Conservation (phyloP, 257 asterid species). For the Nicotiana knightiana region DNA sequence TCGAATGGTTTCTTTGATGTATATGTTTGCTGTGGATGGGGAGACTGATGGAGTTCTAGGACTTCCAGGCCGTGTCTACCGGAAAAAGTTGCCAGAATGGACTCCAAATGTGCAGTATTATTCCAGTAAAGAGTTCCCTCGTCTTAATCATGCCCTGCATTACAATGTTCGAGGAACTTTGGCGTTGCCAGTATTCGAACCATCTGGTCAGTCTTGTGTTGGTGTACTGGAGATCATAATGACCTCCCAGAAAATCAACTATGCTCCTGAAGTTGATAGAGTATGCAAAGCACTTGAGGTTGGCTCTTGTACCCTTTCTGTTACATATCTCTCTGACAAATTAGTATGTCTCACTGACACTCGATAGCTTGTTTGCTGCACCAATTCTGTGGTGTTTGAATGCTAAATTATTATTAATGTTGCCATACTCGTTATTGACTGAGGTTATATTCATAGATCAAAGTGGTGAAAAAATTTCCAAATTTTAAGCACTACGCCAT, state of each 20-base stretch:
- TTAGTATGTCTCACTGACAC: not conserved
- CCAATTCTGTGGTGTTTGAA: not conserved
- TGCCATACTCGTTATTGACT: not conserved
- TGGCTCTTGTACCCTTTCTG: slow-evolving; percentile 25
- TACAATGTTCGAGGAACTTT: slow-evolving; percentile 80
- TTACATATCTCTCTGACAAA: not conserved
- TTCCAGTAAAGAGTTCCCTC: slow-evolving; percentile 76
- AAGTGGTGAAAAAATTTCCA: not conserved
- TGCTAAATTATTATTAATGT: not conserved
- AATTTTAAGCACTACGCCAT: not conserved
- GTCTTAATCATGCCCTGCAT: slow-evolving; percentile 73
- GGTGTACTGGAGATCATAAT: slow-evolving; percentile 91
- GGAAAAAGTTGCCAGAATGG: slow-evolving; percentile 84
- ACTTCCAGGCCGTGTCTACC: slow-evolving; percentile 83
- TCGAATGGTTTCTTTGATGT: slow-evolving; percentile 65
- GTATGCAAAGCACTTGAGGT: slow-evolving; percentile 99
- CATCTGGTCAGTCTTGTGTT: slow-evolving; percentile 75
- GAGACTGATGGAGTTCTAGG: slow-evolving; percentile 66
- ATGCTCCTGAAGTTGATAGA: slow-evolving; percentile 93
- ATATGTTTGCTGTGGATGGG: slow-evolving; percentile 69
- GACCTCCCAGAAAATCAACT: slow-evolving; percentile 87
- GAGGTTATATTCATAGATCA: not conserved
- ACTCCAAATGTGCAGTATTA: slow-evolving; percentile 94
- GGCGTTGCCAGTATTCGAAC: slow-evolving; percentile 92
- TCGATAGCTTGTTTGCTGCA: not conserved